These are phyloP conservation scores for Gleditsia sinensis DNA, from an alignment of 306 rosid genomes.

Conservation along the genomic window DNA sequence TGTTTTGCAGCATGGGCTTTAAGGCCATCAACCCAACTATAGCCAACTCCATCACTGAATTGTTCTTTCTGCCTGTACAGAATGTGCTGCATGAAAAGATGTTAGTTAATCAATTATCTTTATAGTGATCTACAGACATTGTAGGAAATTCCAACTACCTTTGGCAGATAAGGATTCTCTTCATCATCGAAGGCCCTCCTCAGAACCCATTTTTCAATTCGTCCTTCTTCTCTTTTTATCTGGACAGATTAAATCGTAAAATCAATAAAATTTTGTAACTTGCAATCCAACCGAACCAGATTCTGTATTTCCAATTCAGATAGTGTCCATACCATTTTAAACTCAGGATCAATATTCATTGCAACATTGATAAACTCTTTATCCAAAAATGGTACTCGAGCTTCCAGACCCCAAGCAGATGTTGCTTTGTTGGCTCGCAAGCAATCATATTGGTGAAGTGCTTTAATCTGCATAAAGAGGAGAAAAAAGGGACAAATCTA, in stretches of 20 bases:
- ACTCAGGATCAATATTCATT: conserved; percentile 77
- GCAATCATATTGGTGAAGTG: conserved; percentile 82
- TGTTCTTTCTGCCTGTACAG: conserved; percentile 88
- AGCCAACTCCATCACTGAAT: conserved; percentile 92
- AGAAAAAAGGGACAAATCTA: not conserved
- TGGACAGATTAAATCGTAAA: conserved; percentile 34
- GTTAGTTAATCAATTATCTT: conserved; percentile 14
- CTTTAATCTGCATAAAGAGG: conserved; percentile 61
- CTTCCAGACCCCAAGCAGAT: conserved; percentile 90
- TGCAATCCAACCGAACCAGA: not conserved
- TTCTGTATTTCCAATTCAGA: not conserved
- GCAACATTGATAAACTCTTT: conserved; percentile 70
- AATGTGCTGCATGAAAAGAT: conserved; percentile 62
- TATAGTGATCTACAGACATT: not conserved
- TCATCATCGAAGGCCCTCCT: conserved; percentile 87
- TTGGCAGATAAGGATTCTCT: conserved; percentile 76
- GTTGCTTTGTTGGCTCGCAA: conserved; percentile 82
- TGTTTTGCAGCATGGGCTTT: conserved; percentile 74
- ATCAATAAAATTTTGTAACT: not conserved
- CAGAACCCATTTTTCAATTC: conserved; percentile 83
- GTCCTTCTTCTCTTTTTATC: conserved; percentile 63
- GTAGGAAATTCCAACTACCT: conserved; percentile 48
- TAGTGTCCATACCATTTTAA: conserved; percentile 55
- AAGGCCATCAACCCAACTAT: conserved; percentile 91
- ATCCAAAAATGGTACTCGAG: conserved; percentile 85